Percentiles rank a stretch among this genome's conserved stretches.
Conservation (phyloP, 768 basidiomycete genomes). For the Mycena crocata region DNA sequence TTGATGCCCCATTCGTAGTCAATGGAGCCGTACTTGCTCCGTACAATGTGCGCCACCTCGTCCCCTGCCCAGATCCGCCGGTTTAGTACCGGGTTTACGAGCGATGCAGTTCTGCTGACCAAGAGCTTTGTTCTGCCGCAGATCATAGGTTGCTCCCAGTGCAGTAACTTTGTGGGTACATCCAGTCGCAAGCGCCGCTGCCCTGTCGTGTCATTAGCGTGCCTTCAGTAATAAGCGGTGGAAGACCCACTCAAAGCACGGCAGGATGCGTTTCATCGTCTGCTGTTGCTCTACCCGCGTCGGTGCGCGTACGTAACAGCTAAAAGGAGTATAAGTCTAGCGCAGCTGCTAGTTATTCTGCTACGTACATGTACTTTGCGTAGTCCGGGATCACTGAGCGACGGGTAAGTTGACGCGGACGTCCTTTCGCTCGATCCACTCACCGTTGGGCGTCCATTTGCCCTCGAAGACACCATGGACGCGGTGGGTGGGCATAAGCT, state of each 20-base stretch:
- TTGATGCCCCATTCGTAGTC: constrained; percentile 76
- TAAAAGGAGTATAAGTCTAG: constrained; percentile 35
- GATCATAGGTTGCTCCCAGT: constrained; percentile 57
- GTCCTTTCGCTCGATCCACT: constrained; percentile 32
- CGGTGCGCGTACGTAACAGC: constrained; percentile 82
- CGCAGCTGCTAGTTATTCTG: too few species aligned
- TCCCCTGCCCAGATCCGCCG: constrained; percentile 54
- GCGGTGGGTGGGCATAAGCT: constrained; percentile 80
- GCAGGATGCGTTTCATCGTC: constrained; percentile 68
- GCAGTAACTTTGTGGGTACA: constrained; percentile 62
- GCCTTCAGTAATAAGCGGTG: not conserved
- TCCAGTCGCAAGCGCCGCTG: constrained; percentile 74
- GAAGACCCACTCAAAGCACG: constrained; percentile 75
- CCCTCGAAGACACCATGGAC: constrained; percentile 86
- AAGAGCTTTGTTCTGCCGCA: constrained; percentile 76
- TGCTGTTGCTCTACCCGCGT: constrained; percentile 69
- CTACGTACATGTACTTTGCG: constrained; percentile 74
- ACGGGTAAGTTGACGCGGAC: not conserved
- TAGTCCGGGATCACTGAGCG: constrained; percentile 84
- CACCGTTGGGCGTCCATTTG: constrained; percentile 79
- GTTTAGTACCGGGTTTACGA: not conserved
- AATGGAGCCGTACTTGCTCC: constrained; percentile 69
- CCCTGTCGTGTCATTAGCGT: constrained; percentile 52
- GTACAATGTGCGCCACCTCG: constrained; percentile 71
- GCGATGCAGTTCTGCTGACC: constrained; percentile 47